phyloP scores from a whole-genome alignment of 139 green algal species.

The Tetraselmis chui region DNA sequence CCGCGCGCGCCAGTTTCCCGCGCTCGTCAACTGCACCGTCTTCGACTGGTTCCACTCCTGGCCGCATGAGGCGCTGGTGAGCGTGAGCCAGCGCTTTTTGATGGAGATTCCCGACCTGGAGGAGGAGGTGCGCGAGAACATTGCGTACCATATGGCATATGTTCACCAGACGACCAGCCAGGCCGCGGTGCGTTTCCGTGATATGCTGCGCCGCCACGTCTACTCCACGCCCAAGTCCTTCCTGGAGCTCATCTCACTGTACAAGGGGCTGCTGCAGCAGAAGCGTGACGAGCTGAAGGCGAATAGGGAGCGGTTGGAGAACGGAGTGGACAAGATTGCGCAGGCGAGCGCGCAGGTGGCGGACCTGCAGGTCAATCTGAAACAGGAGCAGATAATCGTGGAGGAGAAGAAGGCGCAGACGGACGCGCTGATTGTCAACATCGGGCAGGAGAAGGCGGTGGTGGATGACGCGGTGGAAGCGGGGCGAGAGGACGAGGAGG shows the following conservation, averaged over 20 bases:
- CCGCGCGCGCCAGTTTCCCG: conserved; percentile 78
- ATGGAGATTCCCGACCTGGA: conserved; percentile 59
- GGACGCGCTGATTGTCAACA: conserved; percentile 80
- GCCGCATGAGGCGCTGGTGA: conserved; percentile 74
- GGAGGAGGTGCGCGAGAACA: conserved; percentile 50
- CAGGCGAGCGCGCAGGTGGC: conserved; percentile 72
- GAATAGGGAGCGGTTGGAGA: conserved; percentile 69
- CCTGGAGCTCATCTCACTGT: conserved; percentile 81
- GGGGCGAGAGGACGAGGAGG: conserved; percentile 61
- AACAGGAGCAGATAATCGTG: conserved; percentile 80
- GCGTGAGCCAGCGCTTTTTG: conserved; percentile 73
- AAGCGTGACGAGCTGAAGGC: conserved; percentile 55
- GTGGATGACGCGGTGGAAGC: conserved; percentile 82
- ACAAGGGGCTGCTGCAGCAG: conserved; percentile 63
- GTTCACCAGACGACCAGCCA: conserved; percentile 58
- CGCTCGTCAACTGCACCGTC: conserved; percentile 73
- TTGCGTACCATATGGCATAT: conserved; percentile 83
- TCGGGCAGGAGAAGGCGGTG: conserved; percentile 77
- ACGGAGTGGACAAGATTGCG: conserved; percentile 78
- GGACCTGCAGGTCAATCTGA: conserved; percentile 70
- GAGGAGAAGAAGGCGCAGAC: conserved; percentile 85
- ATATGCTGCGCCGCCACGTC: conserved; percentile 61
- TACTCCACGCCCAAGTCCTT: conserved; percentile 92
- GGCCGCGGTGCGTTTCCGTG: conserved; percentile 40
- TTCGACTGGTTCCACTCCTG: conserved; percentile 84